Base-by-base conservation (phyloP, 306 rosid genomes). In the Citrullus colocynthis region DNA sequence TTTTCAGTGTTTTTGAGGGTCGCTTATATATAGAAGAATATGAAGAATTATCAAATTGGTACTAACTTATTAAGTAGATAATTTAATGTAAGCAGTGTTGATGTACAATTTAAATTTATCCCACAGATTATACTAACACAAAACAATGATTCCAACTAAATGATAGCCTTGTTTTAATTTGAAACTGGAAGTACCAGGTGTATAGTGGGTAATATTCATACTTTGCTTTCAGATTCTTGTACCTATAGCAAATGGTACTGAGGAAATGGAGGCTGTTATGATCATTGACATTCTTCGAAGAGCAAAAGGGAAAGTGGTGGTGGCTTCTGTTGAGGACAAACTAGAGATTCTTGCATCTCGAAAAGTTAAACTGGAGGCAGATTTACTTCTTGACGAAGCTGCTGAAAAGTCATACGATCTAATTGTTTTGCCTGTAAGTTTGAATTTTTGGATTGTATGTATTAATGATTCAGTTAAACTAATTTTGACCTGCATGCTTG, bases 201-300 rank as follows among this genome's bases (percentile, higher is more conserved):
- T 75, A 55, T 74, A 69, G 21, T 73, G 82, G 24, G 4, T 45
- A 78, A 85, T 67, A 78, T 41, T 81, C 65, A 77, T 81, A 65
- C 12, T 78, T 45, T 37, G 69, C 61, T 24, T 78, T 83, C 83
- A 95, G 98, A 79, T 95, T 88, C 98, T 95, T 56, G 96, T 95
- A 77, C 97, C 98, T 48, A 84, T 92, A 74, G 97, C 97, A 36
- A 78, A 88, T 80, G 98, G 97, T 66, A 81, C 87, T 5, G 98
- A 95, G 91, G 98, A 95, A 88, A 92, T 95, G 98, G 97, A 95
- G 89, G 97, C 97, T 67, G 74, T 88, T 12, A 89, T 89, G 75
- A 89, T 92, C 66, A 86, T 95, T 73, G 96, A 90, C 82, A 78
- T 92, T 79, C 90, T 95, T 66, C 89, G 96, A 41, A 78, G 92